phyloP scores from a whole-genome alignment of 2,329 filamentous ascomycete species.

The Hypoxylon sp. region DNA sequence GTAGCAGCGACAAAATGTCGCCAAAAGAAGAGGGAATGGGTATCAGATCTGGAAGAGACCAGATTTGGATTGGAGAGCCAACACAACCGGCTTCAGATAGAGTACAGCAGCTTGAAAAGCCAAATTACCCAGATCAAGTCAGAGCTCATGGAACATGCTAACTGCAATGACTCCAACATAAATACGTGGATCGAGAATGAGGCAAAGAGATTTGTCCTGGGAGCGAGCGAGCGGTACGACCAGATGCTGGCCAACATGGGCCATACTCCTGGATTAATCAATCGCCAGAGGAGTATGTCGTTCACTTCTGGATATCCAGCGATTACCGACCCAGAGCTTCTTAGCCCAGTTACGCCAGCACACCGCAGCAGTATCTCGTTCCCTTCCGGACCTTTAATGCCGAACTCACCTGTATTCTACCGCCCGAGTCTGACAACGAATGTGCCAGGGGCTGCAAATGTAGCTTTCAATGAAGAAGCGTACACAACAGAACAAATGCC shows the following conservation, averaged over 20 bases:
- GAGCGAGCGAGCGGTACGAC: conserved; percentile 45
- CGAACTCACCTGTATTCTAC: conserved; percentile 36
- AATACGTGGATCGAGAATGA: conserved; percentile 62
- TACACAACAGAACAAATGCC: conserved; percentile 21
- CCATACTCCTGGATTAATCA: conserved; percentile 9
- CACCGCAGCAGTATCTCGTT: conserved; percentile 29
- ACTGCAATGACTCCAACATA: conserved; percentile 62
- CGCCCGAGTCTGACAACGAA: conserved; percentile 18
- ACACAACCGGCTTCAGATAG: conserved; percentile 54
- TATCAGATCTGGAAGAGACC: conserved; percentile 58
- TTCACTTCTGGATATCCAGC: conserved; percentile 31
- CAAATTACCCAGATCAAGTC: conserved; percentile 60
- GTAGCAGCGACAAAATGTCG: conserved; percentile 78
- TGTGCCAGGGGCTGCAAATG: conserved; percentile 3
- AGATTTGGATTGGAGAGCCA: conserved; percentile 55
- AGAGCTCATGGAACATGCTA: conserved; percentile 60
- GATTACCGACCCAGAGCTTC: conserved; percentile 17
- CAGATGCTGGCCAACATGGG: conserved; percentile 40
- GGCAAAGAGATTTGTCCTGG: conserved; percentile 58
- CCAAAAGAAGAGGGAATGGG: conserved; percentile 69
- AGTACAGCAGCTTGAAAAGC: conserved; percentile 53
- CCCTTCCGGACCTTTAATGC: conserved; percentile 12
- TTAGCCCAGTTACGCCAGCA: conserved; percentile 24
- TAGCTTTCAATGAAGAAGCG: conserved; percentile 11
- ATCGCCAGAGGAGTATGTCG: conserved; percentile 31